Percentiles rank a stretch among this genome's conserved stretches.
phyloP scores from a whole-genome alignment of 2,329 filamentous ascomycete genomes.

The Microdochium trichocladiopsis region DNA sequence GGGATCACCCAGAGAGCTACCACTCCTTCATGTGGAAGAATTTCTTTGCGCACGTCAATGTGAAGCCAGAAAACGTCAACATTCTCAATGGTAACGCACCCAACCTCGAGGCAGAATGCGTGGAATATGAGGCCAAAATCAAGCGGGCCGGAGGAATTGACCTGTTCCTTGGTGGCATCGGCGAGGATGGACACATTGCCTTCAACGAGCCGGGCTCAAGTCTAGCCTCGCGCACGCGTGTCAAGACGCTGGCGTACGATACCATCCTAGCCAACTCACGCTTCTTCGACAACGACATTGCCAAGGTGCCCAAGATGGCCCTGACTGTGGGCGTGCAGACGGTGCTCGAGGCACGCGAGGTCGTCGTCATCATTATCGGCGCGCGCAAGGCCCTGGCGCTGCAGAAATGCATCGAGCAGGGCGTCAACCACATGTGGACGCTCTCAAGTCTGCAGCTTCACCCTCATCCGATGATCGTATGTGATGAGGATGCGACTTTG shows the following conservation, averaged over 20 bases:
- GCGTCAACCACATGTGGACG: constrained; percentile 88
- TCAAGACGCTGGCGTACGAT: constrained; percentile 83
- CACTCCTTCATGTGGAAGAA: constrained; percentile 92
- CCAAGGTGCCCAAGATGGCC: constrained; percentile 72
- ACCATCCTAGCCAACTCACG: constrained; percentile 80
- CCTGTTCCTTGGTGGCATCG: constrained; percentile 78
- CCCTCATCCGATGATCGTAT: constrained; percentile 74
- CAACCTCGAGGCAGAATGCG: constrained; percentile 70
- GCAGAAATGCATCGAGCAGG: constrained; percentile 73
- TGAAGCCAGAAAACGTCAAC: constrained; percentile 75
- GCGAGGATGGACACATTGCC: constrained; percentile 80
- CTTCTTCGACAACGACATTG: constrained; percentile 72
- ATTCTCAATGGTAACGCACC: constrained; percentile 76
- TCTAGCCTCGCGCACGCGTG: constrained; percentile 68
- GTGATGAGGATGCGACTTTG: constrained; percentile 72
- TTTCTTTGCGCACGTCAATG: constrained; percentile 81
- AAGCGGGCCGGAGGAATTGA: constrained; percentile 70
- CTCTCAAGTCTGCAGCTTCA: constrained; percentile 75
- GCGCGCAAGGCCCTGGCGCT: constrained; percentile 75
- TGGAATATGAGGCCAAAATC: constrained; percentile 74
- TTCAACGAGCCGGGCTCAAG: constrained; percentile 87
- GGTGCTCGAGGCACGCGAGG: constrained; percentile 72
- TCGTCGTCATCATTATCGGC: constrained; percentile 76
- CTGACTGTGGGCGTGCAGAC: constrained; percentile 82
- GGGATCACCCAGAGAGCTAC: constrained; percentile 79